A percentile compares a stretch with the other conserved stretches of the same genome.
phyloP scores from a whole-genome alignment of 2,329 filamentous ascomycete species.

The Phialophora expanda region DNA sequence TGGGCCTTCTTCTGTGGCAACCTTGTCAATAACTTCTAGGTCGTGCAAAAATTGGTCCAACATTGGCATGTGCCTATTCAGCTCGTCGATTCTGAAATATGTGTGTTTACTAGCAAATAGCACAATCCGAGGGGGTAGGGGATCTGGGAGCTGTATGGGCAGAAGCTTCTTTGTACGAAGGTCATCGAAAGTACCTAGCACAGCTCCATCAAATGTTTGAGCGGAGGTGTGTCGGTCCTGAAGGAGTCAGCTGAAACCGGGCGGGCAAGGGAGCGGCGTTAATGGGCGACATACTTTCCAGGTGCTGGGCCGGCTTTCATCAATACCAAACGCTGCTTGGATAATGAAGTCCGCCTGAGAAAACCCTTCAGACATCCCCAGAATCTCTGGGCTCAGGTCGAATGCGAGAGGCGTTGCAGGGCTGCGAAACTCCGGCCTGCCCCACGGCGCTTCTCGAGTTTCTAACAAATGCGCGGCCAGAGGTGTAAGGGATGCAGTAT shows the following conservation, averaged over 20 bases:
- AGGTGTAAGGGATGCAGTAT: constrained; percentile 23
- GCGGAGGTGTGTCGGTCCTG: constrained; percentile 17
- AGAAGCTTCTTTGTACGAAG: constrained; percentile 10
- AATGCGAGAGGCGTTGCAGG: constrained; percentile 11
- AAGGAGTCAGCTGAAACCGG: background rate
- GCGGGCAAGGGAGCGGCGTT: background rate
- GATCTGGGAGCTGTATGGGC: background rate
- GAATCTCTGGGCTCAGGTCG: constrained; percentile 24
- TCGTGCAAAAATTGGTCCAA: constrained; percentile 21
- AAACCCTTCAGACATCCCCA: constrained; percentile 32
- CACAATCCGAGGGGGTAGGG: constrained; percentile 21
- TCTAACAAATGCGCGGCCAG: constrained; percentile 21
- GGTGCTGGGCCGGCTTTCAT: constrained; percentile 21
- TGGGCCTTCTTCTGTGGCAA: background rate
- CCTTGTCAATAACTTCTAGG: constrained; percentile 15
- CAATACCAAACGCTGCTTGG: constrained; percentile 27
- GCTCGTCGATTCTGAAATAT: constrained; percentile 21
- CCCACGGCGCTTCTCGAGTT: constrained; percentile 16
- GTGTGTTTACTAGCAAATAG: constrained; percentile 21
- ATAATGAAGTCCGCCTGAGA: constrained; percentile 21
- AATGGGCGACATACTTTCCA: constrained; percentile 24
- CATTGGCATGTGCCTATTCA: constrained; percentile 10
- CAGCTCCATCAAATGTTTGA: constrained; percentile 24
- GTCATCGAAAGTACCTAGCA: constrained; percentile 8
- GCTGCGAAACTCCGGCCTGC: constrained; percentile 7